phyloP scores from a whole-genome alignment of 1,139 yeast species.

The Pichia sp. region DNA sequence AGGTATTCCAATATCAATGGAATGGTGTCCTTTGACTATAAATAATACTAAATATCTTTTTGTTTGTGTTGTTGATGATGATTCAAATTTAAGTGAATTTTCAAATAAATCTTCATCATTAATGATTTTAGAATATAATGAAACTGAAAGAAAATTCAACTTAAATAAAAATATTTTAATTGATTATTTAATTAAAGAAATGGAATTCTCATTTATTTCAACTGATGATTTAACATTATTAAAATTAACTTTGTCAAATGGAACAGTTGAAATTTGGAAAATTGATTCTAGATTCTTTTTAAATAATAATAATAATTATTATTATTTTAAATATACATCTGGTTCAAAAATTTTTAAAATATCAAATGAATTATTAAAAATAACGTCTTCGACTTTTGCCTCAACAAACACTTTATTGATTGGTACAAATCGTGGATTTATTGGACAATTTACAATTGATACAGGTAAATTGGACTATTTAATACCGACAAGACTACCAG shows the following conservation, averaged over 20 bases:
- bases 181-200: conserved; percentile 8
- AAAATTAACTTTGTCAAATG: conserved; percentile 12
- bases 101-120: conserved; percentile 3
- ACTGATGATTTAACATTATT: neutral
- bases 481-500: conserved; percentile 18
- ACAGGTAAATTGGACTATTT: conserved; percentile 19
- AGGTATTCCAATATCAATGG: conserved; percentile 46
- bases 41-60: conserved; percentile 21
- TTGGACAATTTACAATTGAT: conserved; percentile 50
- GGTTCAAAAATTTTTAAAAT: conserved; percentile 3
- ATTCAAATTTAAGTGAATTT: conserved; percentile 8
- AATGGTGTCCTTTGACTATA: conserved; percentile 40
- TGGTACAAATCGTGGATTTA: conserved; percentile 60
- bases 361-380: neutral
- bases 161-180: conserved; percentile 6
- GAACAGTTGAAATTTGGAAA: conserved; percentile 44
- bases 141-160: neutral
- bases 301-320: neutral
- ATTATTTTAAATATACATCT: neutral
- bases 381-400: conserved; percentile 22
- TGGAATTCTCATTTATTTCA: conserved; percentile 10
- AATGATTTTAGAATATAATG: conserved; percentile 4
- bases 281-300: conserved; percentile 25
- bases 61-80: conserved; percentile 19
- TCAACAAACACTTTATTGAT: conserved; percentile 45